Evolutionary conservation across 768 basidiomycete genomes (phyloP), one percentile per base, ranked within the genome.

Genomic region (Boletus insuetus): DNA sequence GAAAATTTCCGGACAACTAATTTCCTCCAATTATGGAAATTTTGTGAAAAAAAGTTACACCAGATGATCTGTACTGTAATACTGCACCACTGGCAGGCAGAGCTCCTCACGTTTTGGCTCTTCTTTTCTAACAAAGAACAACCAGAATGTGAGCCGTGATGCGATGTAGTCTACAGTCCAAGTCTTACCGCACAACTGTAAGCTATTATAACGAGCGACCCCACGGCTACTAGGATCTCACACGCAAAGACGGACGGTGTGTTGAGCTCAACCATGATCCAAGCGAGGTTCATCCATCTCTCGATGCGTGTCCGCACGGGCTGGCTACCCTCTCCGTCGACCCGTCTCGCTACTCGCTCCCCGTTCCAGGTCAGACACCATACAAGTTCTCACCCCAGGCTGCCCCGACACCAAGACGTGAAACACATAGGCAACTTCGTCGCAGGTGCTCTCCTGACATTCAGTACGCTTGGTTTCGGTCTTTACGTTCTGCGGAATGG

Each of bases 381-480:
- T 7, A 20, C 58, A 10, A 50, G 16, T n/a, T 49, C 17, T 17
- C 55, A 24, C 12, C 38, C 48, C 16, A 47, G 38, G 37, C 29
- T 49, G 7, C 40, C 32, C 29, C 38, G 35, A 26, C 62, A 44
- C 19, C 20, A 49, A 32, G 58, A 62, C n/a, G n/a, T 52, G 31
- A 19, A 31, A 14, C 54, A 26, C 9, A 13, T 58, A 11, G 53
- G 61, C 29, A 55, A 26, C 35, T 55, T 69, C 42, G 55, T 60
- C 26, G 32, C 40, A 16, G 63, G 64, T 14, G 50, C 68, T 2
- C 29, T 70, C 29, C 9, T 69, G 17, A 34, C 58, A 4, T 41
- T 70, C 38, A 64, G 68, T 6, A 32, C 61, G 4, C 57, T 64
- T 6, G 64, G 57, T 24, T 43, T 61, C 12, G 52, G 69, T 14